These are phyloP conservation scores for Claviceps quebecensis DNA, from an alignment of 2,329 filamentous ascomycete species.

Conservation along the genomic window DNA sequence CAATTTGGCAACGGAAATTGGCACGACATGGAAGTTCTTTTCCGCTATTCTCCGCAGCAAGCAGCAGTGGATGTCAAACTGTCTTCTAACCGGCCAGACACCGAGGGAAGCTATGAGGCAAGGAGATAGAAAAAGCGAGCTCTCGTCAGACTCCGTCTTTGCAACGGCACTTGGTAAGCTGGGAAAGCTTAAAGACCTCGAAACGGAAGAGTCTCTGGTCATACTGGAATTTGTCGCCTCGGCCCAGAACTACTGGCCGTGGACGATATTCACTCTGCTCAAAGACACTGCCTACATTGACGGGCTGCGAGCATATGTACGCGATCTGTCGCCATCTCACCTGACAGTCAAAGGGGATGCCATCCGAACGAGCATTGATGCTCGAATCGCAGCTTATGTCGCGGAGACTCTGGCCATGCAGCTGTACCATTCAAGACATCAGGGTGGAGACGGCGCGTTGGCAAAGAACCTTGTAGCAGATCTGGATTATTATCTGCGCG, in stretches of 20 bases:
- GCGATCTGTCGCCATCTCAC: slow-evolving; percentile 37
- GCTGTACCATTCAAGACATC: slow-evolving; percentile 71
- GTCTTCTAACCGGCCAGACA: slow-evolving; percentile 75
- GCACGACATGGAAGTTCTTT: slow-evolving; percentile 70
- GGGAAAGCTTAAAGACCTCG: slow-evolving; percentile 47
- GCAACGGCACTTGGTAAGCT: slow-evolving; percentile 59
- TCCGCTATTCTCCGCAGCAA: slow-evolving; percentile 75
- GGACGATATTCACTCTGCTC: slow-evolving; percentile 71
- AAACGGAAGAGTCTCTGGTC: slow-evolving; percentile 52
- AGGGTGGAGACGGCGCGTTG: slow-evolving; percentile 49
- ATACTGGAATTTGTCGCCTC: slow-evolving; percentile 78
- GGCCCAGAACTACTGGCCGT: slow-evolving; percentile 90
- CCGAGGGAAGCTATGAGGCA: slow-evolving; percentile 59
- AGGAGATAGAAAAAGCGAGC: slow-evolving; percentile 35
- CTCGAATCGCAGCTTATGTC: slow-evolving; percentile 64
- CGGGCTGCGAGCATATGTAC: slow-evolving; percentile 57
- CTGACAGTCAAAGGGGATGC: slow-evolving; percentile 40
- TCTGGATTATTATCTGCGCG: slow-evolving; percentile 64
- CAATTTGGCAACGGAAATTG: slow-evolving; percentile 47
- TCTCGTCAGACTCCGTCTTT: slow-evolving; percentile 51
- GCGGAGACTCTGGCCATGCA: slow-evolving; percentile 86
- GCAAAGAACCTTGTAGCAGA: slow-evolving; percentile 60
- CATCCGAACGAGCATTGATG: slow-evolving; percentile 44
- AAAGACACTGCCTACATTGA: slow-evolving; percentile 61
- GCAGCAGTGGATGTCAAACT: slow-evolving; percentile 93